Conservation (phyloP, 495 filamentous ascomycete species). For the Penicillium subrubescens region DNA sequence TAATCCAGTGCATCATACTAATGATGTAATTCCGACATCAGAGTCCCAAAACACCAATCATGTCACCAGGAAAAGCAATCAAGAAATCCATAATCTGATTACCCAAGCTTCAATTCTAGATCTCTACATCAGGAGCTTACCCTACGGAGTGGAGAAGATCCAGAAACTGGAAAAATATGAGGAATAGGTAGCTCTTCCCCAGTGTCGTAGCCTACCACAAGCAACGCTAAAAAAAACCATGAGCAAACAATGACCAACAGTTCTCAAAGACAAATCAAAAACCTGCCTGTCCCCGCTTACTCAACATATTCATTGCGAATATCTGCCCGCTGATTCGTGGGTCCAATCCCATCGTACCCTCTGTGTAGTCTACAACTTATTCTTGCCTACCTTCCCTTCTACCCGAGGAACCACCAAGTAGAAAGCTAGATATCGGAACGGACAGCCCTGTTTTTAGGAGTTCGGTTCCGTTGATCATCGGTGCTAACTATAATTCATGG, state of each 20-base stretch:
- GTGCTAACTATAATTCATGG: background rate
- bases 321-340: background rate
- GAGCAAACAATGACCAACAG: background rate
- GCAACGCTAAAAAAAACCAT: background rate
- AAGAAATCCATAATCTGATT: background rate
- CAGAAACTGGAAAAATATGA: background rate
- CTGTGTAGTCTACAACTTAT: background rate
- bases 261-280: background rate
- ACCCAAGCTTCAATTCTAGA: constrained; percentile 3
- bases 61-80: background rate
- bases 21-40: constrained; percentile 8
- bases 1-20: background rate
- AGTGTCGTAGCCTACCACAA: background rate
- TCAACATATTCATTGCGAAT: background rate
- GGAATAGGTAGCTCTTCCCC: background rate
- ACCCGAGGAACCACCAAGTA: background rate
- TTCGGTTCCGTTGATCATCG: background rate
- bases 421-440: background rate
- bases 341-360: background rate
- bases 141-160: background rate
- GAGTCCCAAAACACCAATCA: background rate
- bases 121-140: background rate
- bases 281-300: background rate
- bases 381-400: background rate
- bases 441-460: background rate